Percentiles rank a stretch among this genome's conserved stretches.
These are phyloP conservation scores for Cryptosporidium tyzzeri DNA, from an alignment of 169 alveolate genomes.

Conservation along the genomic window DNA sequence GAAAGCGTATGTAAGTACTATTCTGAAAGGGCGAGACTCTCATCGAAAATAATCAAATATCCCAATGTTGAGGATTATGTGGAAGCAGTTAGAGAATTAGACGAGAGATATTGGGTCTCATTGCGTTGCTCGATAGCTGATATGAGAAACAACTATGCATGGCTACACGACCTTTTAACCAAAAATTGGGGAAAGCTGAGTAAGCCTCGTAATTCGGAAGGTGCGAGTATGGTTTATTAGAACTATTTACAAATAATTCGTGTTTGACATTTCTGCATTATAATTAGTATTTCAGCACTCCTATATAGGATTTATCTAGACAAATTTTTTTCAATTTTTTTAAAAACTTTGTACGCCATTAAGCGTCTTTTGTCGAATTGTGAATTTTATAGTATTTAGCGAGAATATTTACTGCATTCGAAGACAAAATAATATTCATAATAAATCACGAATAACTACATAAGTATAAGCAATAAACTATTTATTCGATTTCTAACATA, in stretches of 20 bases:
- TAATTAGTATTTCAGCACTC: background rate
- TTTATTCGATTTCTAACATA: background rate
- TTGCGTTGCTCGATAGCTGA: constrained; percentile 88
- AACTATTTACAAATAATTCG: background rate
- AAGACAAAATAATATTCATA: background rate
- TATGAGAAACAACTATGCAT: constrained; percentile 89
- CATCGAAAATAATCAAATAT: constrained; percentile 88
- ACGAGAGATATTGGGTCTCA: constrained; percentile 90
- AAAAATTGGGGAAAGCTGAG: constrained; percentile 77
- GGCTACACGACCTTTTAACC: constrained; percentile 89
- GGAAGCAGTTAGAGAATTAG: constrained; percentile 89
- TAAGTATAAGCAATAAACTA: no score
- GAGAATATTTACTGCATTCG: background rate
- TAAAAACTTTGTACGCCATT: constrained; percentile 2
- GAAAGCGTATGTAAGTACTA: constrained; percentile 87
- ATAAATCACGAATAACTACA: background rate
- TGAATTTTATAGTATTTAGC: background rate
- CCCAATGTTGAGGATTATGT: constrained; percentile 87
- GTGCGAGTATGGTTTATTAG: constrained; percentile 60
- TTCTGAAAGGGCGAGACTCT: constrained; percentile 85
- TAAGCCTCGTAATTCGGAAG: constrained; percentile 75
- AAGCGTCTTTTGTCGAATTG: constrained; percentile 33
- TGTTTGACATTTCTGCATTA: background rate
- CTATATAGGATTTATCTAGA: background rate
- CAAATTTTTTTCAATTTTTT: background rate